Conservation (phyloP, 495 filamentous ascomycete genomes). For the Neurospora sp. region DNA sequence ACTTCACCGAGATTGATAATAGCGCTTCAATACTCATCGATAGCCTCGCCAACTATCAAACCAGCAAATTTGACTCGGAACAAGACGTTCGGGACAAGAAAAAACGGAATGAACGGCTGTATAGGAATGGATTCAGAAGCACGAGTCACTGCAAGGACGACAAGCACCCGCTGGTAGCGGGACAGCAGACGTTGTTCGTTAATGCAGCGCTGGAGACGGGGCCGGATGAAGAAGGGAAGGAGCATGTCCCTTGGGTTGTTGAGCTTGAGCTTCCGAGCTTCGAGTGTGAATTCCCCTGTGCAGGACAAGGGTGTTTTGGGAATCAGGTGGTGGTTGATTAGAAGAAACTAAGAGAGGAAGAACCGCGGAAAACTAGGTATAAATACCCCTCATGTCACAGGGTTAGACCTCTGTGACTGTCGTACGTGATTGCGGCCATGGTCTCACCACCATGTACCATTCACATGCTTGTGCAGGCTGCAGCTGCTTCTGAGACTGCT, state of each 20-base stretch:
- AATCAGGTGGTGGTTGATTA: no score
- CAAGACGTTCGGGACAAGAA: conserved; percentile 4
- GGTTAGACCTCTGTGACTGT: no score
- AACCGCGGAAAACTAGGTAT: no score
- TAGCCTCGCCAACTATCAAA: conserved; percentile 30
- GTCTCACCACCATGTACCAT: no score
- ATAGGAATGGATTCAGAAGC: conserved; percentile 3
- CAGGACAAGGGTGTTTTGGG: no score
- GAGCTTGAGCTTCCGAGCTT: conserved; percentile 39
- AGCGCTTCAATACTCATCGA: conserved; percentile 31
- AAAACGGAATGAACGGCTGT: background rate
- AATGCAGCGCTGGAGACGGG: conserved; percentile 49
- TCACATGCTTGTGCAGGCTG: no score
- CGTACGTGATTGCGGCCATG: no score
- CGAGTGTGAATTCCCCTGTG: no score
- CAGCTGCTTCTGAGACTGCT: no score
- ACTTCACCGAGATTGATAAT: conserved; percentile 30
- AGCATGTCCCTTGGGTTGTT: conserved; percentile 52
- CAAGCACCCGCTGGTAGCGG: conserved; percentile 28
- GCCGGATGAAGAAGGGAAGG: conserved; percentile 26
- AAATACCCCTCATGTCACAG: no score
- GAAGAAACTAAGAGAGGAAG: no score
- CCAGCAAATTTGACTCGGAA: conserved; percentile 4
- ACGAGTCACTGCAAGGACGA: conserved; percentile 27
- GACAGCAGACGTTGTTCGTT: conserved; percentile 57